phyloP scores from a whole-genome alignment of 441 rosid species.

The Lepidium campestre region DNA sequence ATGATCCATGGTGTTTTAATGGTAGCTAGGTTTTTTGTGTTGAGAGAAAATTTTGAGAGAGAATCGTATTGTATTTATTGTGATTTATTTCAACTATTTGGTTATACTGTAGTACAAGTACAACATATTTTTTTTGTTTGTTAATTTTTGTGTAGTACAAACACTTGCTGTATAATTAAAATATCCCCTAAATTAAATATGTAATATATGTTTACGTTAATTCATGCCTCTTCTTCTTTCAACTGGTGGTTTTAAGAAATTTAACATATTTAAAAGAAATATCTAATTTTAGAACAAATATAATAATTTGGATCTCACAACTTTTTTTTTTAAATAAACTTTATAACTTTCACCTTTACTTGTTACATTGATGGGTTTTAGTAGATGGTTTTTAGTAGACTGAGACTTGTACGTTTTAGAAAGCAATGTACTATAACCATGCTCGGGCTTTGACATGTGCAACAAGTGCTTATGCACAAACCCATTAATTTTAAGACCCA shows the following conservation, averaged over 20 bases:
- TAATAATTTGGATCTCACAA: not conserved
- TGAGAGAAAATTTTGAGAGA: not conserved
- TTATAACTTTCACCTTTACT: no score
- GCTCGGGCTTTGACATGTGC: no score
- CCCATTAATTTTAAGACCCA: no score
- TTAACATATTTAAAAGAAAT: not conserved
- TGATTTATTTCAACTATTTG: not conserved
- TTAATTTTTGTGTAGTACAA: conserved; percentile 21
- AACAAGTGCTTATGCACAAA: no score
- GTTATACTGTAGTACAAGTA: conserved; percentile 19
- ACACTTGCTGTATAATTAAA: not conserved
- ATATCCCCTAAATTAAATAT: not conserved
- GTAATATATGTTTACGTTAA: not conserved
- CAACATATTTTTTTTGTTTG: conserved; percentile 1
- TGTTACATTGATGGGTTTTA: no score
- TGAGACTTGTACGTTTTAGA: no score
- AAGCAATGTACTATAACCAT: no score
- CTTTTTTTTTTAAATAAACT: no score
- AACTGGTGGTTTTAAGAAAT: not conserved
- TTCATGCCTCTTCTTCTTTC: not conserved
- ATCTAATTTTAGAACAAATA: not conserved
- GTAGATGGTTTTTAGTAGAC: no score
- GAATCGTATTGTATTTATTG: conserved; percentile 2
- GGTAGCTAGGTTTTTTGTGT: not conserved
- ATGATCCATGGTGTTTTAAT: conserved; percentile 19